Evolutionary conservation across 108 stramenopile genomes (phyloP).

Genomic region (Pelagomonas calceolata): DNA sequence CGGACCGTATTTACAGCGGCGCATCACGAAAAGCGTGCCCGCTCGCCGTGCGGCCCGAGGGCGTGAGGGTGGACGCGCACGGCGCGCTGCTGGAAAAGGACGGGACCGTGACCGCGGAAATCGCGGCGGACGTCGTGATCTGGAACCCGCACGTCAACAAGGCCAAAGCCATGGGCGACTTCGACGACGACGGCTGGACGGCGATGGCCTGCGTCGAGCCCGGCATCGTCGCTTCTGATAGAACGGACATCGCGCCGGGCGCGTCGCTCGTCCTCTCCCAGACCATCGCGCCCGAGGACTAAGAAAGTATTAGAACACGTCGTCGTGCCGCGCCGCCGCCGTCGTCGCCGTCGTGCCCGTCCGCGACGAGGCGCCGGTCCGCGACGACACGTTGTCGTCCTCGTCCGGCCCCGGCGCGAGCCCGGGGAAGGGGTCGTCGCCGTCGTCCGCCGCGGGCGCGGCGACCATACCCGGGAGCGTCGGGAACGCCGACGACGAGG

Average conservation of each 20-base stretch:
- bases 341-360: too few species aligned
- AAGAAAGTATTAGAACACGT: too few species aligned
- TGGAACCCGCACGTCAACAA: slow-evolving; percentile 23
- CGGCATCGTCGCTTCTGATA: neutral
- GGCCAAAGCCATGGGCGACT: slow-evolving; percentile 12
- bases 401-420: too few species aligned
- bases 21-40: neutral
- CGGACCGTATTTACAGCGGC: neutral
- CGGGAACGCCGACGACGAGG: too few species aligned
- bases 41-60: neutral
- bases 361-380: too few species aligned
- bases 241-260: neutral
- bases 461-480: too few species aligned
- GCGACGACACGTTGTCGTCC: too few species aligned
- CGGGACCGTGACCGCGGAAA: neutral
- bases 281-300: too few species aligned
- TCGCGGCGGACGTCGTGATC: slow-evolving; percentile 7
- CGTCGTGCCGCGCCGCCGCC: too few species aligned
- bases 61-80: neutral
- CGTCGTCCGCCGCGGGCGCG: too few species aligned
- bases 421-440: too few species aligned
- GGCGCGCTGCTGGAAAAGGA: neutral
- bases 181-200: slow-evolving; percentile 18
- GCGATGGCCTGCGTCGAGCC: slow-evolving; percentile 10
- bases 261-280: too few species aligned